Evolutionary conservation across 768 basidiomycete genomes (phyloP), one percentile per base, ranked within the genome.

Genomic region (Pleurotus sapidus): DNA sequence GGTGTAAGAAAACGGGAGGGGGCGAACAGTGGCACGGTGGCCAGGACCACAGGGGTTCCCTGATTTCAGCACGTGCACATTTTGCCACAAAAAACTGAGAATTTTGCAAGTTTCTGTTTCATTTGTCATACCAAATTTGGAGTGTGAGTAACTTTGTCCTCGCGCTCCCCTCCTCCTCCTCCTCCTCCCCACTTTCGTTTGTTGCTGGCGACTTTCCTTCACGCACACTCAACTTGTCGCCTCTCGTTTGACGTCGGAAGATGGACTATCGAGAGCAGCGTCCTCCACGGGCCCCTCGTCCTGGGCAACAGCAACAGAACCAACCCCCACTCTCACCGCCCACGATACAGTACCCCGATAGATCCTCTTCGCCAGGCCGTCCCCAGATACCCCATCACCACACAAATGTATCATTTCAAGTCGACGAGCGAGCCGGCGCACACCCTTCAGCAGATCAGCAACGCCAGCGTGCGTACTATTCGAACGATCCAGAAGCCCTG

Each of bases 351-450:
- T 75, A 80, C 67, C 69, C 68, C 48, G 68, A 72, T 57, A 67
- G 60, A 49, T 56, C 57, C 38, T 63, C 59, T 23, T 55, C 40
- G 42, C 38, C 58, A 7, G 58, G 64, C 34, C 60, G 64, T 25
- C 64, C 61, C 17, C 56, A 69, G 57, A 61, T 71, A 39, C 70
- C 72, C 3, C 65, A 68, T n/a, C 67, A 73, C 46, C 61, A 69
- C 34, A 72, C 70, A 30, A 68, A 62, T 58, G 86, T 93, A 23
- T 86, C 87, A 37, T 93, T 93, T 67, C 85, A 86, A 69, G 78
- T 77, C 56, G 75, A 62, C 15, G 90, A 92, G 67, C 81, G 79
- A 65, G 89, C 89, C 48, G 89, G 90, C 72, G 81, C 89, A 55
- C 77, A 74, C 20, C 77, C 74, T 5, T 72, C 78, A 11, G 72